A percentile compares a stretch with the other conserved stretches of the same genome.
These are phyloP conservation scores for Pleurotus djamor DNA, from an alignment of 768 basidiomycete genomes.

Conservation along the genomic window DNA sequence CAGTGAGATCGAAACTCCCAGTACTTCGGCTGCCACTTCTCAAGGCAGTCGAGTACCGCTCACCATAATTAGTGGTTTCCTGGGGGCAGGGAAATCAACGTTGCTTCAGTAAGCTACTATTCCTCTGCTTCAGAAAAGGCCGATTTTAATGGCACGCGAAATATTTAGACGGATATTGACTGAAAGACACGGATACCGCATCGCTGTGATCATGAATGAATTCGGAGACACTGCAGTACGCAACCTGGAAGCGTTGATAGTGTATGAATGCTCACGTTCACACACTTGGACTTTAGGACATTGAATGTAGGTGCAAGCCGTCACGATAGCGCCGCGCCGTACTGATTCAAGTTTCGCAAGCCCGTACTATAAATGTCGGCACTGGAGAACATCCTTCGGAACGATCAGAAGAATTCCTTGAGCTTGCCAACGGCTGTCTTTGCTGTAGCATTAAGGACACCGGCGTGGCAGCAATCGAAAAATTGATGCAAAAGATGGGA, in stretches of 20 bases:
- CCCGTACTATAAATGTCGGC: constrained; percentile 83
- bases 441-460: constrained; percentile 97
- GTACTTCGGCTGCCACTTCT: background rate
- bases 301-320: constrained; percentile 65
- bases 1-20: constrained; percentile 3
- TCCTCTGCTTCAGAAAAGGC: constrained; percentile 4
- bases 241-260: no score
- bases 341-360: constrained; percentile 33
- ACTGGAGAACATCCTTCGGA: constrained; percentile 61
- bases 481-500: constrained; percentile 82
- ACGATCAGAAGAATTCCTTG: constrained; percentile 82
- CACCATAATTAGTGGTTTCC: constrained; percentile 93
- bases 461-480: constrained; percentile 92
- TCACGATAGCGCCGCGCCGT: background rate
- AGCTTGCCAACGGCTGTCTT: constrained; percentile 94
- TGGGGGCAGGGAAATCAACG: constrained; percentile 95
- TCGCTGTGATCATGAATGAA: constrained; percentile 98
- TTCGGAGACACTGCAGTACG: constrained; percentile 90
- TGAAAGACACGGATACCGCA: constrained; percentile 90
- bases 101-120: constrained; percentile 61
- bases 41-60: constrained; percentile 59
- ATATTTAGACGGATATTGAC: constrained; percentile 76
- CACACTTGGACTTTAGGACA: constrained; percentile 54
- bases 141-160: background rate
- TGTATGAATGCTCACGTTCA: no score